Evolutionary conservation across 805 yeast genomes (phyloP).

Genomic region (Cyberlindnera japonica): DNA sequence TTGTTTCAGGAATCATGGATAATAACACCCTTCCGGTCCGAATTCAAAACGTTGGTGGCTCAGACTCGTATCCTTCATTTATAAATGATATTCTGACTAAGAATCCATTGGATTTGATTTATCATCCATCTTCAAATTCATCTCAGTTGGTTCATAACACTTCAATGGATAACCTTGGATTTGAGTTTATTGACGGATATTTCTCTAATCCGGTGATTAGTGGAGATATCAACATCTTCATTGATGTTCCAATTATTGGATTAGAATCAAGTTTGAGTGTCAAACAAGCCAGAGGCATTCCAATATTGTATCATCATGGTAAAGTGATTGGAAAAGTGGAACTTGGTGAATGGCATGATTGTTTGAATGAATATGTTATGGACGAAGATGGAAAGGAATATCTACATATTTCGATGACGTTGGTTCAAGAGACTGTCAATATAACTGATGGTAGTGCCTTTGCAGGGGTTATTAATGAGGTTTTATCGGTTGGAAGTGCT

Average conservation of each 20-base stretch:
- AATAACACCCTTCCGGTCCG: constrained; percentile 20
- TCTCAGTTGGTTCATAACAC: constrained; percentile 32
- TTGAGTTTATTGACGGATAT: constrained; percentile 34
- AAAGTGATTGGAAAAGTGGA: constrained; percentile 42
- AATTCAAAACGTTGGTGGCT: constrained; percentile 22
- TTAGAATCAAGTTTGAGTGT: constrained; percentile 26
- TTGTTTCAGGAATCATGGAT: constrained; percentile 15
- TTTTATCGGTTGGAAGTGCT: constrained; percentile 39
- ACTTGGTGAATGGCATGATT: constrained; percentile 42
- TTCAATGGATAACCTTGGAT: constrained; percentile 34
- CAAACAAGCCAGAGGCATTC: constrained; percentile 5
- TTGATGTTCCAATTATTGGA: constrained; percentile 30
- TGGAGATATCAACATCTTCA: constrained; percentile 35
- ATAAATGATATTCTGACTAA: constrained; percentile 20
- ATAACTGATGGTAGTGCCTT: constrained; percentile 40
- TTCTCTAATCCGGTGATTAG: constrained; percentile 32
- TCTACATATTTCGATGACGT: constrained; percentile 35
- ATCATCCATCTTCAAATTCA: constrained; percentile 13
- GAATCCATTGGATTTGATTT: constrained; percentile 17
- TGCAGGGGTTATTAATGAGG: constrained; percentile 39
- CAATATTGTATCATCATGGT: constrained; percentile 35
- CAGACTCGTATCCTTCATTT: constrained; percentile 18
- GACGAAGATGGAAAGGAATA: constrained; percentile 15
- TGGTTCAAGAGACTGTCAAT: constrained; percentile 40
- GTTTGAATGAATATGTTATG: constrained; percentile 32